Conservation (phyloP, 2,329 filamentous ascomycete species). For the Parastagonospora nodorum region DNA sequence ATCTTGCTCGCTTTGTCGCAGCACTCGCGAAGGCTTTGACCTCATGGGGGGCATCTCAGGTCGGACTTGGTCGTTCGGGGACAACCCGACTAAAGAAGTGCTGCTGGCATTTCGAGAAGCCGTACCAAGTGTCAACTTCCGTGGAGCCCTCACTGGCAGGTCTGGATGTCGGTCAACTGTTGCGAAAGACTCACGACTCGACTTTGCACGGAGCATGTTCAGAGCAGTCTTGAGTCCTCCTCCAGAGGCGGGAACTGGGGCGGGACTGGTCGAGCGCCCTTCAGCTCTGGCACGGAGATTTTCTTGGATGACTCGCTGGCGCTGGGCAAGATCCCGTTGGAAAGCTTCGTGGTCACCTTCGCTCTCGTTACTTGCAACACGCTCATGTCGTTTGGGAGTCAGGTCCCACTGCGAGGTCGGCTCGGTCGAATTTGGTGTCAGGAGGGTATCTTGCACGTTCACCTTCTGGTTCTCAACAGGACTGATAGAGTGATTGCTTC, state of each 20-base stretch:
- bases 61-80: conserved; percentile 30
- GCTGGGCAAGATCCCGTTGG: conserved; percentile 71
- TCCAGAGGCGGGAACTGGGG: conserved; percentile 36
- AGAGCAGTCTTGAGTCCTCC: conserved; percentile 61
- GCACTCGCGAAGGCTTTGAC: conserved; percentile 38
- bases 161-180: conserved; percentile 51
- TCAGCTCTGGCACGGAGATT: conserved; percentile 71
- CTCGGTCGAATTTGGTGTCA: conserved; percentile 15
- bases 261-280: conserved; percentile 48
- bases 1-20: conserved; percentile 42
- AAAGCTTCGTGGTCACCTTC: conserved; percentile 70
- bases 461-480: conserved; percentile 34
- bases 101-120: conserved; percentile 44
- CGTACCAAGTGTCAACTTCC: conserved; percentile 64
- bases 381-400: conserved; percentile 55
- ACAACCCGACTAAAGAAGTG: conserved; percentile 35
- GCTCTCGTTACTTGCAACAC: conserved; percentile 57
- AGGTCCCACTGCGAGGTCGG: conserved; percentile 51
- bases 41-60: conserved; percentile 33
- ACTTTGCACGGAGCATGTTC: conserved; percentile 68
- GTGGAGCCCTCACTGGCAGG: conserved; percentile 60
- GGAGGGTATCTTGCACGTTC: conserved; percentile 12
- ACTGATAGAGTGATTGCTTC: conserved; percentile 43
- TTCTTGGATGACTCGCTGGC: conserved; percentile 73
- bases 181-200: conserved; percentile 69